Percentiles rank a stretch among this genome's conserved stretches.
Conservation (phyloP, 2,329 filamentous ascomycete genomes). For the Pseudocercospora vitis region DNA sequence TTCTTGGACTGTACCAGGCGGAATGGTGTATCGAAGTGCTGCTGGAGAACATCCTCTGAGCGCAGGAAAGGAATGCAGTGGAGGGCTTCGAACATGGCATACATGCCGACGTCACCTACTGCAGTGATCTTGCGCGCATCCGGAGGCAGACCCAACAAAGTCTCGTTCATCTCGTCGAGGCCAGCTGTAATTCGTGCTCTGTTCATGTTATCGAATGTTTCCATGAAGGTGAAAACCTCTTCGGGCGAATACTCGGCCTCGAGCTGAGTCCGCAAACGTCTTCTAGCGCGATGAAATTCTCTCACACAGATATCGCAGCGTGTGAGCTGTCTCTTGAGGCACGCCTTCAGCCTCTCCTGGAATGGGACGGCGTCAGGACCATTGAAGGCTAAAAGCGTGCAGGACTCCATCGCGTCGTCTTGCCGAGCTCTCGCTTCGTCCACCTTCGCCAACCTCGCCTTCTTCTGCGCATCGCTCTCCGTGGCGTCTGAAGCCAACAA, state of each 20-base stretch:
- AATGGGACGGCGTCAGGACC: constrained; percentile 48
- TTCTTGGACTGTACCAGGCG: constrained; percentile 74
- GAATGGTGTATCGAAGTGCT: constrained; percentile 80
- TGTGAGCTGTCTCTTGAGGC: constrained; percentile 45
- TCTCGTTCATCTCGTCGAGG: constrained; percentile 43
- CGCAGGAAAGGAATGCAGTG: constrained; percentile 78
- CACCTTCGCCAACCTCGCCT: constrained; percentile 35
- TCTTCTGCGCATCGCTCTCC: constrained; percentile 33
- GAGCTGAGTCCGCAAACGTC: constrained; percentile 43
- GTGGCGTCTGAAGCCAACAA: constrained; percentile 28
- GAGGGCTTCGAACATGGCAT: constrained; percentile 83
- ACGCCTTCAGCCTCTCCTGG: constrained; percentile 42
- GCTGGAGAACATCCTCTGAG: constrained; percentile 53
- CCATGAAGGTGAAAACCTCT: constrained; percentile 47
- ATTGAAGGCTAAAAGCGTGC: constrained; percentile 51
- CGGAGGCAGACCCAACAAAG: constrained; percentile 48
- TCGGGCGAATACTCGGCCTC: constrained; percentile 47
- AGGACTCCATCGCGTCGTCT: constrained; percentile 44
- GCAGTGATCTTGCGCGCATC: constrained; percentile 52
- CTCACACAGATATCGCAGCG: constrained; percentile 53
- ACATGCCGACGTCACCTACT: constrained; percentile 62
- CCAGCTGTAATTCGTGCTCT: constrained; percentile 46
- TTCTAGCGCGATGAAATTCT: constrained; percentile 48
- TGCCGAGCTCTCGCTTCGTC: constrained; percentile 43
- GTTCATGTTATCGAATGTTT: constrained; percentile 47